Evolutionary conservation across 495 filamentous ascomycete genomes (phyloP).

Genomic region (Annulohypoxylon moriforme): DNA sequence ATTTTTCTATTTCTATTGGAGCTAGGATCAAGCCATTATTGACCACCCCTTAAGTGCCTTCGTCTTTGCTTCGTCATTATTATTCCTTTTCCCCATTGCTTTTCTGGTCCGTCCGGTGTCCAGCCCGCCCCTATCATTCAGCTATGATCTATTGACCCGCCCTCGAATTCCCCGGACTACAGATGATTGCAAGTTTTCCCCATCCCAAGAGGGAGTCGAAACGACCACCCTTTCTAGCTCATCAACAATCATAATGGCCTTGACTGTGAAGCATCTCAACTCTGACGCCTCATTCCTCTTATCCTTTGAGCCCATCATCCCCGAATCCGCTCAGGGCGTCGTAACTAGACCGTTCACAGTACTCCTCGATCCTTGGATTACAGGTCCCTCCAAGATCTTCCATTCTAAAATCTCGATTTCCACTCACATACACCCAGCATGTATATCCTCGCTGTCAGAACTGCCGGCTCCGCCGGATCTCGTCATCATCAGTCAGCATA

Average conservation of each 20-base stretch:
- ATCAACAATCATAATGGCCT: slow-evolving; percentile 62
- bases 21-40: slow-evolving; percentile 25
- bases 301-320: slow-evolving; percentile 65
- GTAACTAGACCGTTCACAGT: slow-evolving; percentile 67
- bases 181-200: slow-evolving; percentile 22
- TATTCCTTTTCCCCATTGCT: slow-evolving; percentile 6
- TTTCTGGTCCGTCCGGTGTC: slow-evolving; percentile 10
- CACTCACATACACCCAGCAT: slow-evolving; percentile 63
- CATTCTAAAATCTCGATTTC: slow-evolving; percentile 71
- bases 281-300: slow-evolving; percentile 77
- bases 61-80: slow-evolving; percentile 22
- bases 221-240: slow-evolving; percentile 5
- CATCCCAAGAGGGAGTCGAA: slow-evolving; percentile 29
- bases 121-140: slow-evolving; percentile 5
- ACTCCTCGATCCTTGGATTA: slow-evolving; percentile 78
- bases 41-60: background rate
- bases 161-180: slow-evolving; percentile 11
- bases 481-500: slow-evolving; percentile 75
- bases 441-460: slow-evolving; percentile 68
- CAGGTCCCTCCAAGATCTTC: slow-evolving; percentile 68
- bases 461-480: slow-evolving; percentile 69
- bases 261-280: slow-evolving; percentile 74
- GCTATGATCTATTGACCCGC: background rate
- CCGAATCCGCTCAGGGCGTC: slow-evolving; percentile 39
- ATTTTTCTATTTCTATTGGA: slow-evolving; percentile 17